A percentile compares a stretch with the other conserved stretches of the same genome.
phyloP scores from a whole-genome alignment of 495 filamentous ascomycete species.

The Monascus purpureus region DNA sequence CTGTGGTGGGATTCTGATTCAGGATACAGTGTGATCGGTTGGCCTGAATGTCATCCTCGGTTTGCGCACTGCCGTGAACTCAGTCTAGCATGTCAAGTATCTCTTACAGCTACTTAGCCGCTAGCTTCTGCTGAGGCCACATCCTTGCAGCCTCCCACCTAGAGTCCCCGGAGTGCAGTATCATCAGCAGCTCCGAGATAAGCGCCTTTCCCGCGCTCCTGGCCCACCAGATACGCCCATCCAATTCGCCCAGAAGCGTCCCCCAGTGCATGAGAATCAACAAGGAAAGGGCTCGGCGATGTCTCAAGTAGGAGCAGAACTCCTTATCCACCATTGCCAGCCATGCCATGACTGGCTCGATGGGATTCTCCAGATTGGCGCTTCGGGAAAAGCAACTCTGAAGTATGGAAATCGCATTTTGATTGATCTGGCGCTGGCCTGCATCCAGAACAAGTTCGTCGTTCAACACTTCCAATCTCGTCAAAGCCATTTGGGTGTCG shows the following conservation, averaged over 20 bases:
- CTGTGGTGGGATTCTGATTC: no score
- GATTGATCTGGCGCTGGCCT: slow-evolving; percentile 17
- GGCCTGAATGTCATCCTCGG: no score
- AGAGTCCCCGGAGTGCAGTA: slow-evolving; percentile 7
- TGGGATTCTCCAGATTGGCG: slow-evolving; percentile 7
- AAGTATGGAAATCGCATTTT: slow-evolving; percentile 15
- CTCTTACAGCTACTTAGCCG: background rate
- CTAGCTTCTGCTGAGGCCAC: slow-evolving; percentile 20
- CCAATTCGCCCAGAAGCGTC: slow-evolving; percentile 18
- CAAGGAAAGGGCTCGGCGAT: slow-evolving; percentile 17
- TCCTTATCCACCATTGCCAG: slow-evolving; percentile 22
- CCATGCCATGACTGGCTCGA: slow-evolving; percentile 22
- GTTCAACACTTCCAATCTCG: slow-evolving; percentile 13
- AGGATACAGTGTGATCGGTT: no score
- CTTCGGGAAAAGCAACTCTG: slow-evolving; percentile 16
- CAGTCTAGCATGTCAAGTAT: background rate
- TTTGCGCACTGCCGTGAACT: no score
- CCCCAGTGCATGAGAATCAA: slow-evolving; percentile 28
- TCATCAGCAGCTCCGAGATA: slow-evolving; percentile 15
- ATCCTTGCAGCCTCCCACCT: slow-evolving; percentile 13
- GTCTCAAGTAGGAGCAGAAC: slow-evolving; percentile 17
- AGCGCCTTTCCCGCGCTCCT: slow-evolving; percentile 17
- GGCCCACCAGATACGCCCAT: slow-evolving; percentile 26
- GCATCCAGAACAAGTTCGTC: slow-evolving; percentile 10
- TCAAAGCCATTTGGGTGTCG: slow-evolving; percentile 14